A percentile compares a stretch with the other conserved stretches of the same genome.
phyloP scores from a whole-genome alignment of 768 basidiomycete genomes.

The Hypsizygus marmoreus region DNA sequence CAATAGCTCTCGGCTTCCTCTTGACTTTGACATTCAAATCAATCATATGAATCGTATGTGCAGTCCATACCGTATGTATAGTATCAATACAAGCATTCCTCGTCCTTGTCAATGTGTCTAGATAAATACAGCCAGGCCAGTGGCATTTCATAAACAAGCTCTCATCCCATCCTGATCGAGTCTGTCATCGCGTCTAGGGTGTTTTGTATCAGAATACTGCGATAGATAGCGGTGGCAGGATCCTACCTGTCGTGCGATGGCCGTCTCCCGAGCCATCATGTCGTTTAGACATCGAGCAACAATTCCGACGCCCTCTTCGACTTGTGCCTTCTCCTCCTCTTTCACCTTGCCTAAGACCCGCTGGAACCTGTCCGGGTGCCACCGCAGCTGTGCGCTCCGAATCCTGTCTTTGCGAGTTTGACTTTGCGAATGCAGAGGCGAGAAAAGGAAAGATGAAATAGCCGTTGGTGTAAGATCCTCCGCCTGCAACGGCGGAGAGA shows the following conservation, averaged over 20 bases:
- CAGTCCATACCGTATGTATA: not conserved
- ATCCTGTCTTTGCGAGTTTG: conserved; percentile 67
- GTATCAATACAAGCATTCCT: too few species aligned
- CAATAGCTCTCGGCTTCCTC: too few species aligned
- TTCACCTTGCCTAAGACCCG: conserved; percentile 54
- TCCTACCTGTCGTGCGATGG: conserved; percentile 10
- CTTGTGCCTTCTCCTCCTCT: conserved; percentile 49
- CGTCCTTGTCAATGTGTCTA: too few species aligned
- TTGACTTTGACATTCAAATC: not conserved
- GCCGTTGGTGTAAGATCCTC: conserved; percentile 56
- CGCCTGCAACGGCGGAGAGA: conserved; percentile 38
- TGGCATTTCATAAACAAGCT: too few species aligned
- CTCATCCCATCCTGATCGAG: too few species aligned
- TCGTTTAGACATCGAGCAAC: conserved; percentile 72
- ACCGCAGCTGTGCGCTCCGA: conserved; percentile 65
- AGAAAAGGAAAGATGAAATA: conserved; percentile 64
- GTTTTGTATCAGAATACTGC: conserved; percentile 5
- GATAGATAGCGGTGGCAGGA: not conserved
- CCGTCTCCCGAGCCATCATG: conserved; percentile 47
- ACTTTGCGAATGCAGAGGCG: conserved; percentile 59
- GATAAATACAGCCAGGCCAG: too few species aligned
- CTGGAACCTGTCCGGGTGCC: conserved; percentile 82
- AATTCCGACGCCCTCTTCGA: conserved; percentile 66
- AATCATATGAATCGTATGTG: not conserved
- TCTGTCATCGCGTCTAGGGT: too few species aligned